Evolutionary conservation across 495 filamentous ascomycete species (phyloP).

Genomic region (Trichoderma asperelloides): DNA sequence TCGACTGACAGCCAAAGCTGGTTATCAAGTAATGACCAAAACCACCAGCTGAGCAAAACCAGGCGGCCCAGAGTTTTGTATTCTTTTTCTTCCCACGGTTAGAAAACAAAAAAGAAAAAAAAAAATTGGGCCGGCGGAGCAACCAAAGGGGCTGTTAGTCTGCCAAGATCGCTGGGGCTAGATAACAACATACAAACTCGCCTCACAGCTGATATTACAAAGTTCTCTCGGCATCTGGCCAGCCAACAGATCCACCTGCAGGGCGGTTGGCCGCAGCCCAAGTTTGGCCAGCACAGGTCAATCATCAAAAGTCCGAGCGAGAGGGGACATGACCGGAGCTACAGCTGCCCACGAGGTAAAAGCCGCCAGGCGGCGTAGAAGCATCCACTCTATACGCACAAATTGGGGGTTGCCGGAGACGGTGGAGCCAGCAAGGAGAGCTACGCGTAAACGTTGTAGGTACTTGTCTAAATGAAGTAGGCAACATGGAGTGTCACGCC

Average conservation of each 20-base stretch:
- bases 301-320: neutral
- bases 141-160: neutral
- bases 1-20: neutral
- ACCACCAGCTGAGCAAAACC: neutral
- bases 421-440: neutral
- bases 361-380: neutral
- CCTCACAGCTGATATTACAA: neutral
- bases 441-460: neutral
- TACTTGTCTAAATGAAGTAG: too few relatives aligned
- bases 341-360: neutral
- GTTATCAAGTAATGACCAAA: neutral
- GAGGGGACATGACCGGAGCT: neutral
- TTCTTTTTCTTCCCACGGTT: neutral
- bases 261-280: neutral
- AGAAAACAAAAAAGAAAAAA: neutral
- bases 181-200: neutral
- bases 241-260: neutral
- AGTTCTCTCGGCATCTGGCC: neutral
- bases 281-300: neutral
- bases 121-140: conserved; percentile 1
- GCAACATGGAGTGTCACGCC: neutral
- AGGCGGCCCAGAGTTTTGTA: neutral
- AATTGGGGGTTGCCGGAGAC: neutral
- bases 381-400: neutral
- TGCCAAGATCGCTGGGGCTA: neutral